Evolutionary conservation across 495 filamentous ascomycete species (phyloP).

Genomic region (Penicillium silybi): DNA sequence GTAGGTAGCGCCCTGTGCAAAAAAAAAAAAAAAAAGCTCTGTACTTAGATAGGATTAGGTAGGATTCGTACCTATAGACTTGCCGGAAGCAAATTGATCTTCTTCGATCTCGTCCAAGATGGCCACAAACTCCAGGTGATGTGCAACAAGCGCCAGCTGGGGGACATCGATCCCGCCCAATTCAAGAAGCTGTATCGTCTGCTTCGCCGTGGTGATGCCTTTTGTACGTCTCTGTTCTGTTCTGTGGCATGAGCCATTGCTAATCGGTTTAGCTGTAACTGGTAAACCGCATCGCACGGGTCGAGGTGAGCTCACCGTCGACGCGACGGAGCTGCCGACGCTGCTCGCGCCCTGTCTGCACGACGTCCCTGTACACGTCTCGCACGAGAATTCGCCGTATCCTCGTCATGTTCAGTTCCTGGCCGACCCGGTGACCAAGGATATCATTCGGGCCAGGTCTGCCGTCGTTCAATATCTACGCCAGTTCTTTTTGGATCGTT

Average conservation of each 20-base stretch:
- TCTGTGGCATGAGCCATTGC: background rate
- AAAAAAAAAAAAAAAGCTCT: too few relatives aligned
- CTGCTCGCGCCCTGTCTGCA: conserved; percentile 75
- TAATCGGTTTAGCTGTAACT: conserved; percentile 48
- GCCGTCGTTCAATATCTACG: conserved; percentile 70
- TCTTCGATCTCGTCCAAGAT: conserved; percentile 74
- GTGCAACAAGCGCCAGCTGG: conserved; percentile 59
- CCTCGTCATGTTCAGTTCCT: conserved; percentile 75
- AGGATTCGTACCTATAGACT: conserved; percentile 58
- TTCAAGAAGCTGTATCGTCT: conserved; percentile 59
- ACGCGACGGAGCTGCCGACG: conserved; percentile 59
- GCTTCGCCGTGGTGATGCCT: conserved; percentile 70
- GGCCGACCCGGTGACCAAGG: conserved; percentile 58
- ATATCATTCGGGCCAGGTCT: conserved; percentile 70
- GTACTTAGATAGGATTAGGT: conserved; percentile 57
- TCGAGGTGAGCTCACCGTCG: conserved; percentile 73
- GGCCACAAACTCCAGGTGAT: conserved; percentile 68
- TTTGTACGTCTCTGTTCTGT: conserved; percentile 56
- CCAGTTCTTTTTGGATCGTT: conserved; percentile 62
- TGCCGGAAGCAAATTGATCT: conserved; percentile 69
- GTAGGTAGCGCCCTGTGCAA: conserved; percentile 35
- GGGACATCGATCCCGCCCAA: conserved; percentile 34
- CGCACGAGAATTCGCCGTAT: conserved; percentile 66
- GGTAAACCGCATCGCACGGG: conserved; percentile 69
- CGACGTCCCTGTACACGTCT: conserved; percentile 60